Percentiles rank a stretch among this genome's conserved stretches.
These are phyloP conservation scores for Boletus tomentosulus DNA, from an alignment of 768 basidiomycete species.

Conservation along the genomic window DNA sequence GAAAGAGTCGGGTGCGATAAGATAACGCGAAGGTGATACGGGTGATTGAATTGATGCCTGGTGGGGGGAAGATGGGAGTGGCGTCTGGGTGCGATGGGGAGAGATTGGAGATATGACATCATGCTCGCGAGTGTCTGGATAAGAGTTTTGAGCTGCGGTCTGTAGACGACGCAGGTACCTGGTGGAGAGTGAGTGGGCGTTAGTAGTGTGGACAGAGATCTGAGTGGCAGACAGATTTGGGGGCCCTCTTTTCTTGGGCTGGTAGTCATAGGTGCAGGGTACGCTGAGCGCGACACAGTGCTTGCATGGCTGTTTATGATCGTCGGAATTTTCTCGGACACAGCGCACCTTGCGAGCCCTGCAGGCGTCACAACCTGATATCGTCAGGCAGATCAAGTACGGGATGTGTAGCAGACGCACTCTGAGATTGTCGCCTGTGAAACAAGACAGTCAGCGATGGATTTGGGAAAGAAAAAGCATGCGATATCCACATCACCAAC, in stretches of 20 bases:
- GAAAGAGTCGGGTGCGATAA: conserved; percentile 66
- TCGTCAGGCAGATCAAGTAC: conserved; percentile 22
- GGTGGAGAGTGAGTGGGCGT: background rate
- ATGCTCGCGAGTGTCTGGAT: conserved; percentile 20
- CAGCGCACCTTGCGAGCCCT: conserved; percentile 84
- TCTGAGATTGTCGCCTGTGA: conserved; percentile 79
- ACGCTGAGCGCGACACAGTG: conserved; percentile 81
- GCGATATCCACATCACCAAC: conserved; percentile 34
- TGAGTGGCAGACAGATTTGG: conserved; percentile 70
- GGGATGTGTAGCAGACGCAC: conserved; percentile 39
- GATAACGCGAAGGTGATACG: conserved; percentile 64
- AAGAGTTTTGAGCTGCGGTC: conserved; percentile 41
- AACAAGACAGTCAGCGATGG: conserved; percentile 33
- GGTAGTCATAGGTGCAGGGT: conserved; percentile 87
- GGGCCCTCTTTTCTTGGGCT: conserved; percentile 90
- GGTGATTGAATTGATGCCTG: conserved; percentile 35
- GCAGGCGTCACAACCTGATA: conserved; percentile 79
- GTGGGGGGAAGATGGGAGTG: conserved; percentile 32
- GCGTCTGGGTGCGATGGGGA: conserved; percentile 26
- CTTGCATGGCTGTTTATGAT: conserved; percentile 77
- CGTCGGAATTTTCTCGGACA: conserved; percentile 73
- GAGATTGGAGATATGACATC: conserved; percentile 48
- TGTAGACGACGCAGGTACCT: conserved; percentile 80
- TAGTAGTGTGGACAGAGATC: background rate
- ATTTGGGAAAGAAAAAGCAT: conserved; percentile 23